Evolutionary conservation across 2,329 filamentous ascomycete species (phyloP), one percentile per base, ranked within the genome.

Genomic region (Cladophialophora exuberans): DNA sequence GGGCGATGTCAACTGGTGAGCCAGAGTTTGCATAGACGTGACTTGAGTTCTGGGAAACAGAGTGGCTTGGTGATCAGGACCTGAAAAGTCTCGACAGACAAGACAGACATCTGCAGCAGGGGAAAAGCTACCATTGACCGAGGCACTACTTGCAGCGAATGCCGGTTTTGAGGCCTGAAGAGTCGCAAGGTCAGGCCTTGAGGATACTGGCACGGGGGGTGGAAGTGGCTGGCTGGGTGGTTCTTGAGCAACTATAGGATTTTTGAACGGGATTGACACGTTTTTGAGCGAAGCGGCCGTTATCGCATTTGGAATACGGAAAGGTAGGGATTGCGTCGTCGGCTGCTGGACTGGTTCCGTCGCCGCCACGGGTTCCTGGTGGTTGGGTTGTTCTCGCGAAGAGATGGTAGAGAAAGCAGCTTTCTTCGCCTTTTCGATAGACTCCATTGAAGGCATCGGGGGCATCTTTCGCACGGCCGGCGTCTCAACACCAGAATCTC

Each of bases 1-100:
- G 0, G 88, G 87, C 3, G 80, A 78, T 54, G 90, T 96, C 17
- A 97, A 81, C 47, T 88, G 83, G 47, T 83, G 81, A 0, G 92
- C 91, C 20, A 99, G 79, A 75, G 89, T 89, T 17, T 81, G 83
- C 3, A 94, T 76, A 0, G 87, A 85, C 39, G 90, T 90, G 15
- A 97, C 80, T 1, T 84, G 82, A 39, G 87, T 73, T 25, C 85
- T 79, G 4, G 92, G 90, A 66, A 90, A 91, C 61, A 84, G 85
- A 4, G 88, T 81, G 4, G 90, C 93, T 62, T 95, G 86, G 11
- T 72, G 72, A 72, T 97, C 94, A 0, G 90, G 87, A 0, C 74
- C 84, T 5, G 89, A 91, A 72, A 95, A 97, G 73, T 97, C 92
- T 61, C 92, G 85, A 69, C 94, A 97, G 54, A 84, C 76, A 48